Percentiles rank a stretch among this genome's conserved stretches.
Evolutionary conservation across 2,329 filamentous ascomycete species (phyloP).

Genomic region (Clonostachys solani): DNA sequence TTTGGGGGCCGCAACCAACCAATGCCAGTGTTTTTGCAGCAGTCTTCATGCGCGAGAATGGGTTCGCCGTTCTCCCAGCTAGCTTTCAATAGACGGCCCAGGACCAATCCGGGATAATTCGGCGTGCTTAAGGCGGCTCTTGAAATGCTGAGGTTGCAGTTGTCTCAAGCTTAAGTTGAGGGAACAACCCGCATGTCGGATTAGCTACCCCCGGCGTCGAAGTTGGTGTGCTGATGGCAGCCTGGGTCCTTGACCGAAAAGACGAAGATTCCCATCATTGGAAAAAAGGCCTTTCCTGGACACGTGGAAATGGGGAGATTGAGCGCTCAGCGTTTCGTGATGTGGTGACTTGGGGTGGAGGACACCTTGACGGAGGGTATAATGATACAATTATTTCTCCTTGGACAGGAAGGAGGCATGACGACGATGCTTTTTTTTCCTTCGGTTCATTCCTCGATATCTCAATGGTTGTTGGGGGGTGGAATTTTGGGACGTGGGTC

Average conservation of each 20-base stretch:
- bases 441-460: too few species aligned
- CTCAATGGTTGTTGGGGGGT: too few species aligned
- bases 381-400: too few species aligned
- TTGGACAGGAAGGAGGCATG: too few species aligned
- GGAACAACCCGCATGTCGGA: slow-evolving; percentile 4
- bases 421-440: too few species aligned
- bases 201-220: slow-evolving; percentile 1
- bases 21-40: slow-evolving; percentile 6
- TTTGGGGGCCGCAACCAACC: neutral
- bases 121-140: neutral
- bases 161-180: slow-evolving; percentile 1
- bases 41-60: slow-evolving; percentile 9
- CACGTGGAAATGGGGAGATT: too few species aligned
- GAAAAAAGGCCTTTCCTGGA: too few species aligned
- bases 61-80: slow-evolving; percentile 3
- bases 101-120: slow-evolving; percentile 1
- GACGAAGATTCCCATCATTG: too few species aligned
- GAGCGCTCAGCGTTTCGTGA: too few species aligned
- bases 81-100: neutral
- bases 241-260: neutral
- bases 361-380: too few species aligned
- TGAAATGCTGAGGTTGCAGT: slow-evolving; percentile 2
- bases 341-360: too few species aligned
- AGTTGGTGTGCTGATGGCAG: slow-evolving; percentile 3
- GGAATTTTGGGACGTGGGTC: too few species aligned